Evolutionary conservation across 441 rosid genomes (phyloP), one percentile per base, ranked within the genome.

Genomic region (Aquilaria agallochum): DNA sequence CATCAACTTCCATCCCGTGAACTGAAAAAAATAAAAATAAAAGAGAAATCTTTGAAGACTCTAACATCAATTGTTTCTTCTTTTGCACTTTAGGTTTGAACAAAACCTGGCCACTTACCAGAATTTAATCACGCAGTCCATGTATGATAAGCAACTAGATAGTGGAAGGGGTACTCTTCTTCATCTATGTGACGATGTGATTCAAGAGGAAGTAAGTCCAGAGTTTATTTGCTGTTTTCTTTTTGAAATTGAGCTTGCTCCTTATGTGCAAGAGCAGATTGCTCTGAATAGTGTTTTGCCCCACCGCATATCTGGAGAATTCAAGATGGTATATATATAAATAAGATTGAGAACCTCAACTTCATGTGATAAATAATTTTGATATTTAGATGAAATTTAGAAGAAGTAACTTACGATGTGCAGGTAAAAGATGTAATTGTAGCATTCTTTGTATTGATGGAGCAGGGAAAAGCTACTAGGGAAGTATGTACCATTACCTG

Each of bases 361-460:
- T 20, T 20, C 27, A 20, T 20, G 27, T 20, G 27, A 20, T 20
- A 20, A 20, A 20, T 20, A 20, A 20, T 20, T 20, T 20, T 20
- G 27, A 20, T 20, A 20, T 20, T 20, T 20, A 20, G 1, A 20
- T 20, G 27, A 20, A 20, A 20, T 20, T 20, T 20, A 20, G 27
- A 20, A 20, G 27, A 20, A 20, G n/a, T 32, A 33, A 33, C 20
- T 31, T 47, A 0, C 49, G 30, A 55, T 50, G 49, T 74, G 70
- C 79, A 95, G 99, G 98, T 95, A 42, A 95, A 95, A 75, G 97
- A 95, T 78, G 97, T 95, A 50, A 86, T 92, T 63, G 76, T 95
- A 68, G 80, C 90, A 42, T 94, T 81, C 80, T 95, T 84, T 75
- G 87, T 85, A 71, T 70, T 95, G 77, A 92, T 95, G 97, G 84